Conservation (phyloP, 108 stramenopile species). For the Skeletonema menzelii region DNA sequence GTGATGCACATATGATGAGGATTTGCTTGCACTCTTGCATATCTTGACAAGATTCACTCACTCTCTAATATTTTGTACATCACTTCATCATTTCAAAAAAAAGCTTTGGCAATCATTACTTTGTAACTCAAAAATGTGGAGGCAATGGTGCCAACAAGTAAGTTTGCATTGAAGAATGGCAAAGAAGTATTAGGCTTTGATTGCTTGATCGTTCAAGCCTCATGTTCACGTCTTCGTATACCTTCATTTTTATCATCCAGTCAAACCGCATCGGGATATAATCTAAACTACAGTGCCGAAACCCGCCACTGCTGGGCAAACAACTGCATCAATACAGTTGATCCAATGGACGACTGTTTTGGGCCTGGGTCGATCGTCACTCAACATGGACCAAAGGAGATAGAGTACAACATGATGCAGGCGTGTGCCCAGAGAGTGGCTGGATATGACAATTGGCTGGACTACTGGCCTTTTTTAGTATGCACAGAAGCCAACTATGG, state of each 20-base stretch:
- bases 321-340: background rate
- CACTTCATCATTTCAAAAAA: background rate
- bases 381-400: background rate
- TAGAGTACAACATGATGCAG: background rate
- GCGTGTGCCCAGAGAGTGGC: background rate
- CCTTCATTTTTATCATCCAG: background rate
- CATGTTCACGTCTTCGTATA: background rate
- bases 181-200: background rate
- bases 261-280: background rate
- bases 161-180: background rate
- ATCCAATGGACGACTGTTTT: background rate
- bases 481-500: background rate
- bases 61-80: background rate
- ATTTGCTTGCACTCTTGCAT: background rate
- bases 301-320: background rate
- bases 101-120: background rate
- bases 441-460: background rate
- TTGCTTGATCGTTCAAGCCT: background rate
- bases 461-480: background rate
- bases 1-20: background rate
- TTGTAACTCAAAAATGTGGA: background rate
- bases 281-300: background rate
- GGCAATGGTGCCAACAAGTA: background rate
- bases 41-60: background rate
- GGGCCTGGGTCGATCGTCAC: background rate